These are phyloP conservation scores for Huntiella omanensis DNA, from an alignment of 2,329 filamentous ascomycete species.

Conservation along the genomic window DNA sequence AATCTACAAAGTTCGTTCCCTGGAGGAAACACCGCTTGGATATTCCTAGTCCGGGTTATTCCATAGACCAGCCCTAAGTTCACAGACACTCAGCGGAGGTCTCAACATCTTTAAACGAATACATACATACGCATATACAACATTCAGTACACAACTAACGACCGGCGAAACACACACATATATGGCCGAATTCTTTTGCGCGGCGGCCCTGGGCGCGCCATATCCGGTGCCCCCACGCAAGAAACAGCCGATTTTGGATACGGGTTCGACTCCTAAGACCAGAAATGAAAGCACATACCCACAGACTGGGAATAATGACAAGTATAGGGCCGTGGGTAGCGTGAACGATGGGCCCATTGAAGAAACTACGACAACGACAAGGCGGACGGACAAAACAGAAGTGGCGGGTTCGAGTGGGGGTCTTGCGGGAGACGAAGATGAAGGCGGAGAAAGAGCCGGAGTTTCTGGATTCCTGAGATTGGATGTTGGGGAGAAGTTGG, in stretches of 20 bases:
- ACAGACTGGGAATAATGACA: not conserved
- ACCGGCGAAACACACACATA: not conserved
- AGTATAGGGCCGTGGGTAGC: not conserved
- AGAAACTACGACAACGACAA: not conserved
- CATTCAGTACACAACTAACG: too few relatives aligned
- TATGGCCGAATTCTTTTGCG: conserved; percentile 7
- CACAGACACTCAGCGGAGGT: too few relatives aligned
- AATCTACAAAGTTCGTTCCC: too few relatives aligned
- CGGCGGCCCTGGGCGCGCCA: conserved; percentile 1
- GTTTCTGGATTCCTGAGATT: too few relatives aligned
- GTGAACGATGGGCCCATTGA: not conserved
- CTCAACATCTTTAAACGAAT: too few relatives aligned
- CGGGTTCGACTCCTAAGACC: not conserved
- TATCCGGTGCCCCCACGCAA: conserved; percentile 1
- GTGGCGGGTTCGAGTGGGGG: not conserved
- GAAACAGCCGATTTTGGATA: not conserved
- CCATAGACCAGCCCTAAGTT: too few relatives aligned
- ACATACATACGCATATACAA: too few relatives aligned
- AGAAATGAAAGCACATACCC: not conserved
- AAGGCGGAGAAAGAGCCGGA: too few relatives aligned
- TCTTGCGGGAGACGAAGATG: not conserved
- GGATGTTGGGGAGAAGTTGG: not conserved
- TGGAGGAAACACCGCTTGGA: too few relatives aligned
- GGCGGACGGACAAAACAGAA: not conserved
- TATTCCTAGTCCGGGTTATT: too few relatives aligned